Evolutionary conservation across 73 alveolate species (phyloP).

Genomic region (Uronychia setigera): DNA sequence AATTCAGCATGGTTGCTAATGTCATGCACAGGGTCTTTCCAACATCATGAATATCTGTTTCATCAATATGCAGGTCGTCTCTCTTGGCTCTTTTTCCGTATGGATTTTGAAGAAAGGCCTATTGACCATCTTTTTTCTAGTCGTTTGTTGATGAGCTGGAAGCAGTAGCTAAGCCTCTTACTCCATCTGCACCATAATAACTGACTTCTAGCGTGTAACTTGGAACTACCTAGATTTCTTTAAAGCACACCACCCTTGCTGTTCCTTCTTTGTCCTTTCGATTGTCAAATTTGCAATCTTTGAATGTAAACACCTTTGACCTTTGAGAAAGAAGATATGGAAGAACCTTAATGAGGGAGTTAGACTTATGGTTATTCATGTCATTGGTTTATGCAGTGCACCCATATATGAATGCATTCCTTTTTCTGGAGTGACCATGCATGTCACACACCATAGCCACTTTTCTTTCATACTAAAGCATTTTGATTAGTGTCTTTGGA

Average conservation of each 20-base stretch:
- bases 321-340: slow-evolving; percentile 40
- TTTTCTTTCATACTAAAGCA: slow-evolving; percentile 64
- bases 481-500: slow-evolving; percentile 52
- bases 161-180: too few species aligned
- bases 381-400: slow-evolving; percentile 9
- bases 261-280: slow-evolving; percentile 60
- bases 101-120: too few species aligned
- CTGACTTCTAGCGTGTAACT: slow-evolving; percentile 60
- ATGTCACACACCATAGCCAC: slow-evolving; percentile 79
- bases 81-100: not conserved
- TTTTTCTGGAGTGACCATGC: slow-evolving; percentile 81
- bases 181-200: slow-evolving; percentile 36
- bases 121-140: not conserved
- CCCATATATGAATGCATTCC: slow-evolving; percentile 65
- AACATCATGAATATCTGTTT: not conserved
- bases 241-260: slow-evolving; percentile 56
- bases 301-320: slow-evolving; percentile 27
- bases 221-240: slow-evolving; percentile 44
- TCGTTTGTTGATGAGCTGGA: not conserved
- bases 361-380: slow-evolving; percentile 16
- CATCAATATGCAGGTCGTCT: not conserved
- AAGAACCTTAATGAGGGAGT: slow-evolving; percentile 34
- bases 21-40: not conserved
- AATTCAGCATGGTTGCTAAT: not conserved
- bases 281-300: slow-evolving; percentile 44